phyloP scores from a whole-genome alignment of 83 land plant species.

The Diphasiastrum complanatum region DNA sequence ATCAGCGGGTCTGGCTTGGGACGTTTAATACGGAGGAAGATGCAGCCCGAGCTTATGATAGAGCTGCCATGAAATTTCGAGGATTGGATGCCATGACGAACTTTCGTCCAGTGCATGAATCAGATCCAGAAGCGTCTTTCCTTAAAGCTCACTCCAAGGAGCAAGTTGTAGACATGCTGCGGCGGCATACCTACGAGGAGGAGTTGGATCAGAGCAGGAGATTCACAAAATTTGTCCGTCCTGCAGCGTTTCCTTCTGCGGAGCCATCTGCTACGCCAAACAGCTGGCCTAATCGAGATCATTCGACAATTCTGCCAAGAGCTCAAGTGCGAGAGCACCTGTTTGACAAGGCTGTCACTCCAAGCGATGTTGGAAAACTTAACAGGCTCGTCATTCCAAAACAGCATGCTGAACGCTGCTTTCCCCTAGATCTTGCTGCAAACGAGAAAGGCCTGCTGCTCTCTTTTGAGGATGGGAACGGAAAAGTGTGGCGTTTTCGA shows the following conservation, averaged over 20 bases:
- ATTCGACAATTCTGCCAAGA: no score
- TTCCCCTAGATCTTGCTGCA: conserved; percentile 51
- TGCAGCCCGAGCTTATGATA: conserved; percentile 75
- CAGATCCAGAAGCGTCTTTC: conserved; percentile 21
- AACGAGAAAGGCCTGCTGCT: conserved; percentile 54
- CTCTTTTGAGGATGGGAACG: conserved; percentile 57
- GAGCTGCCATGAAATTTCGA: conserved; percentile 70
- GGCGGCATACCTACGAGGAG: conserved; percentile 35
- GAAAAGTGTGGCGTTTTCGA: conserved; percentile 63
- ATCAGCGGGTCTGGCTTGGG: conserved; percentile 92
- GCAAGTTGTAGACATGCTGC: conserved; percentile 34
- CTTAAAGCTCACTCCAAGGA: conserved; percentile 14
- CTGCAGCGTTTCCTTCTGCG: background rate
- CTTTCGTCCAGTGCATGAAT: conserved; percentile 30
- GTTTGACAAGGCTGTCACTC: conserved; percentile 74
- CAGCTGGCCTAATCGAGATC: no score
- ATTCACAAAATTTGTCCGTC: background rate
- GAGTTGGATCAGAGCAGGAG: conserved; percentile 30
- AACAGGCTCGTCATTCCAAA: conserved; percentile 72
- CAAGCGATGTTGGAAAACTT: conserved; percentile 72
- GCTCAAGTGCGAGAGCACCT: conserved; percentile 40
- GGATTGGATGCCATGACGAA: conserved; percentile 76
- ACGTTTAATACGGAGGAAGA: conserved; percentile 75
- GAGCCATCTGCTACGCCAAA: conserved; percentile 1
- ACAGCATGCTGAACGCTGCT: conserved; percentile 71